These are phyloP conservation scores for Flaveria robusta DNA, from an alignment of 129 eudicot genomes.

Conservation along the genomic window DNA sequence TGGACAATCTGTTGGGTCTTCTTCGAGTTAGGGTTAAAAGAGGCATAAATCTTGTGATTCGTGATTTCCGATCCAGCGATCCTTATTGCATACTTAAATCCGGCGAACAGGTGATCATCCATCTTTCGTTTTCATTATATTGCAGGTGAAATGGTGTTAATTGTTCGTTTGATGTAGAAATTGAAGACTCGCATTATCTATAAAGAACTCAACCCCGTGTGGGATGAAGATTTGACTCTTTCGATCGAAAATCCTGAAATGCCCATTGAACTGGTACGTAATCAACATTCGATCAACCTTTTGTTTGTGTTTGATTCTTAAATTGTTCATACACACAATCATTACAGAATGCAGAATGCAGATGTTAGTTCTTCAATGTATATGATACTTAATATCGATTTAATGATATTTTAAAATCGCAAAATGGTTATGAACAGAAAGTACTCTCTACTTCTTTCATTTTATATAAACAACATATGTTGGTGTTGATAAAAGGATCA, in stretches of 20 bases:
- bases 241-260: slow-evolving; percentile 50
- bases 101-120: slow-evolving; percentile 54
- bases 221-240: slow-evolving; percentile 83
- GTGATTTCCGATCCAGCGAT: slow-evolving; percentile 71
- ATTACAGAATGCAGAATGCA: background rate
- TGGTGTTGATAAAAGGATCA: background rate
- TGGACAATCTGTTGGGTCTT: slow-evolving; percentile 70
- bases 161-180: slow-evolving; percentile 44
- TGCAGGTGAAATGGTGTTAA: background rate
- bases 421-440: too few species aligned
- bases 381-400: background rate
- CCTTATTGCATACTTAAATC: slow-evolving; percentile 65
- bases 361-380: background rate
- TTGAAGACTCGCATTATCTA: slow-evolving; percentile 64
- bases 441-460: too few species aligned
- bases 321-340: background rate
- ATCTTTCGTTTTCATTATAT: background rate
- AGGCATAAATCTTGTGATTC: slow-evolving; percentile 64
- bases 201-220: slow-evolving; percentile 63
- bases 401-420: background rate
- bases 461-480: background rate
- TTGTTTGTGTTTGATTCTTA: background rate
- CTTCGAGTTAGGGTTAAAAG: slow-evolving; percentile 60
- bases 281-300: background rate
- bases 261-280: slow-evolving; percentile 54